Conservation (phyloP, 768 basidiomycete species). For the Mycena floridula region DNA sequence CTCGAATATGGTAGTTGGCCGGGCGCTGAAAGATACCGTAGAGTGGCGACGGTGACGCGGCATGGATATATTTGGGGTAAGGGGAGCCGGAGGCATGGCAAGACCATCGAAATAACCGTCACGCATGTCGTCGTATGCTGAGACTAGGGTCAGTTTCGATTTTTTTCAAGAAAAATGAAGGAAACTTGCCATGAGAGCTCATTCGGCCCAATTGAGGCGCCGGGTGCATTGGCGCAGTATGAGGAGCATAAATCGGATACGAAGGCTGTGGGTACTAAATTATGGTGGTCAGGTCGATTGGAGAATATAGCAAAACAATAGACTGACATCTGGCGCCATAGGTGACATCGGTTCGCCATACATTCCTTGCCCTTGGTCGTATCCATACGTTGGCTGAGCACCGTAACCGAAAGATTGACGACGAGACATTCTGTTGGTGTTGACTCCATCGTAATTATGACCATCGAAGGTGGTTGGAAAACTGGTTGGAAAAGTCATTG, state of each 20-base stretch:
- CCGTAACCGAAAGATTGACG: slow-evolving; percentile 1
- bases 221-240: slow-evolving; percentile 28
- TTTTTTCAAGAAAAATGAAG: no score
- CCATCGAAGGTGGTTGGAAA: no score
- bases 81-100: slow-evolving; percentile 31
- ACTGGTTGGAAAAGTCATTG: no score
- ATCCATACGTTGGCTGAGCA: neutral
- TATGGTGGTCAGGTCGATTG: slow-evolving; percentile 10
- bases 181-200: slow-evolving; percentile 33
- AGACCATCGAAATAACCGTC: slow-evolving; percentile 46
- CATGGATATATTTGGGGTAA: slow-evolving; percentile 26
- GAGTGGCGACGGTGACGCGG: slow-evolving; percentile 44
- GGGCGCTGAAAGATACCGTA: slow-evolving; percentile 37
- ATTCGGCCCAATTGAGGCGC: slow-evolving; percentile 35
- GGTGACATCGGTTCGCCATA: neutral
- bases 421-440: neutral
- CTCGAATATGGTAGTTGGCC: slow-evolving; percentile 27
- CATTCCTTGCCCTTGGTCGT: neutral
- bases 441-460: no score
- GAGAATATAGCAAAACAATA: no score
- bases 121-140: slow-evolving; percentile 51
- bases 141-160: no score
- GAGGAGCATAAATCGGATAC: slow-evolving; percentile 42
- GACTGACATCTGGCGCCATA: no score
- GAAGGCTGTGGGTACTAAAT: slow-evolving; percentile 36